These are phyloP conservation scores for Entomortierella chlamydospora DNA, from an alignment of 192 early-diverging fungal species.

Conservation along the genomic window DNA sequence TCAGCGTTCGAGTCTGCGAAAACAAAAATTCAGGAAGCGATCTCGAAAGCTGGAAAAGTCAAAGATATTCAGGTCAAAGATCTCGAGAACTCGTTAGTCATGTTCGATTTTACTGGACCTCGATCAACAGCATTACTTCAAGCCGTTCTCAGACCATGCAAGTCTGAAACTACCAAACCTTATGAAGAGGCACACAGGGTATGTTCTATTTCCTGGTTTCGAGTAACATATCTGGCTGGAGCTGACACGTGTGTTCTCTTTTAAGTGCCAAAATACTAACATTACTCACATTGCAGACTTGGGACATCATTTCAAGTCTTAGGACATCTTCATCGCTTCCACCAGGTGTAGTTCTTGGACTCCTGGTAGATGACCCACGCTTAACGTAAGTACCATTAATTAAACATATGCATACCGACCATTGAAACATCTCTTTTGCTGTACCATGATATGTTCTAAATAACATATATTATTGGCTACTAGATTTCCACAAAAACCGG, in stretches of 20 bases:
- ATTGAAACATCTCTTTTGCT: no score
- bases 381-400: slow-evolving; percentile 64
- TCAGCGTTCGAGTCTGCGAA: slow-evolving; percentile 64
- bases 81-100: slow-evolving; percentile 66
- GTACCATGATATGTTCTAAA: neutral
- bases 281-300: slow-evolving; percentile 39
- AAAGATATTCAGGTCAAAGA: slow-evolving; percentile 52
- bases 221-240: neutral
- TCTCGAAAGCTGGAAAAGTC: slow-evolving; percentile 9
- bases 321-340: slow-evolving; percentile 80
- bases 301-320: slow-evolving; percentile 61
- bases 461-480: no score
- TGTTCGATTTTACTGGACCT: slow-evolving; percentile 92
- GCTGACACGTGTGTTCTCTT: no score
- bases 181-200: slow-evolving; percentile 59
- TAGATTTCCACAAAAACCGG: slow-evolving; percentile 69
- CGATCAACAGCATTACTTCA: slow-evolving; percentile 81
- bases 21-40: slow-evolving; percentile 36
- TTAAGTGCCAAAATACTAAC: no score
- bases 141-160: slow-evolving; percentile 66
- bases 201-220: neutral
- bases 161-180: slow-evolving; percentile 8
- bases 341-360: slow-evolving; percentile 80
- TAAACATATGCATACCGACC: neutral
- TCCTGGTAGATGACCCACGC: slow-evolving; percentile 89